Evolutionary conservation across 225 moss, liverwort and hornwort genomes (phyloP), one percentile per base, ranked within the genome.

Genomic region (Marchantia polymorpha): DNA sequence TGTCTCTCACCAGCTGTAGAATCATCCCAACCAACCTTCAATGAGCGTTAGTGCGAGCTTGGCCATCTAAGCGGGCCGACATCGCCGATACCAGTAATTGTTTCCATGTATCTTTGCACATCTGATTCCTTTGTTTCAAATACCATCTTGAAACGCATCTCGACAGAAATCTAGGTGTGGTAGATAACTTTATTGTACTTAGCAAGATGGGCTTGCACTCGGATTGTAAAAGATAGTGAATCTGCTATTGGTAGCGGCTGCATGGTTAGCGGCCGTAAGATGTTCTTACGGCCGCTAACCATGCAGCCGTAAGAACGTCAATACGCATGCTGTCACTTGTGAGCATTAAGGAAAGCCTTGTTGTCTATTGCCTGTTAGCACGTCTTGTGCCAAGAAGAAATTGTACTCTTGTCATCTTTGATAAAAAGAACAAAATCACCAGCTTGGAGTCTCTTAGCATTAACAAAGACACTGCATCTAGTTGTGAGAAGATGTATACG

Each of bases 21-120:
- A 81, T 99, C 99, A 84, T 99, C 99, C 99, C 99, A 99, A 74
- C 93, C 93, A 78, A 99, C 97, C 99, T 95, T 95, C 20, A 99
- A 84, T 0, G 99, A 95, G 50, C 99, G 90, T 95, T 95, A 99
- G 67, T 90, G 88, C 27, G 99, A 99, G 77, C 92, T 92, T 12
- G 95, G 92, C 99, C 99, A 99, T 76, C 99, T 83, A 50, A 85
- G 80, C 65, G 92, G 84, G 85, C 95, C 99, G 53, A 99, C 87
- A 81, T 99, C 99, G 75, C 91, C 91, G 65, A 95, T 85, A 27
- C 93, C 95, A 46, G 99, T 99, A 50, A 99, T 92, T 67, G 99
- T 99, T 55, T 93, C 99, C 95, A 95, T 95, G 84, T 99, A 93
- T 80, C 99, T 93, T 87, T 95, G 90, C 30, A 95, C 92, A 80